phyloP scores from a whole-genome alignment of 2,329 filamentous ascomycete genomes.

The Aspergillus sp. region DNA sequence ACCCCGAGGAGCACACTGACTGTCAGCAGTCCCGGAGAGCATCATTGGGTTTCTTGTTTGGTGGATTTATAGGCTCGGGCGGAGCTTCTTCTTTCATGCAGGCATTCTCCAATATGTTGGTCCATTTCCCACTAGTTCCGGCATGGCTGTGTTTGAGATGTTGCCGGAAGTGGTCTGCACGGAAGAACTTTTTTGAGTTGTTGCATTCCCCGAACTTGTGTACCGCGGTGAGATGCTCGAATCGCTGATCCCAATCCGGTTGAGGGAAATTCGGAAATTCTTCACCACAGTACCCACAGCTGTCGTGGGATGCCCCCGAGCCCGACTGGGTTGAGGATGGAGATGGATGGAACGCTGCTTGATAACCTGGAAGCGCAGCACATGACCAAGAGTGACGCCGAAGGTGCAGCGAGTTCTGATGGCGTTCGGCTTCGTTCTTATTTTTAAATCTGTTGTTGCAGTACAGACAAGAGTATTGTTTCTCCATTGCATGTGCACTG shows the following conservation, averaged over 20 bases:
- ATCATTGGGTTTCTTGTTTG: slow-evolving; percentile 32
- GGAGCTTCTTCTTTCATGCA: slow-evolving; percentile 84
- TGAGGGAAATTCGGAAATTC: slow-evolving; percentile 76
- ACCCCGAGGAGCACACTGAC: background rate
- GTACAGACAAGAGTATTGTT: slow-evolving; percentile 91
- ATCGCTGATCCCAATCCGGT: slow-evolving; percentile 82
- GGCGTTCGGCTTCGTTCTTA: slow-evolving; percentile 95
- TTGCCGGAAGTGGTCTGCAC: slow-evolving; percentile 96
- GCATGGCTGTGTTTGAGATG: slow-evolving; percentile 97
- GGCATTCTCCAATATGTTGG: slow-evolving; percentile 93
- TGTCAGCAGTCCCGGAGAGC: slow-evolving; percentile 32
- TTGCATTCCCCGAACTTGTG: slow-evolving; percentile 99
- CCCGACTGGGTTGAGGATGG: slow-evolving; percentile 45
- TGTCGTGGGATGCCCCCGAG: slow-evolving; percentile 55
- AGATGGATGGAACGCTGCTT: slow-evolving; percentile 85
- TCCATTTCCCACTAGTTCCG: slow-evolving; percentile 97
- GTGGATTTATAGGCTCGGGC: slow-evolving; percentile 26
- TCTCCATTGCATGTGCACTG: slow-evolving; percentile 88
- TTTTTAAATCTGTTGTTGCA: slow-evolving; percentile 98
- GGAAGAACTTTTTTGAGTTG: slow-evolving; percentile 95
- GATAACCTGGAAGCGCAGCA: slow-evolving; percentile 72
- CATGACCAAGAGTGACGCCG: slow-evolving; percentile 96
- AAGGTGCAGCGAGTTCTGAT: slow-evolving; percentile 92
- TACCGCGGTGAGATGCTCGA: slow-evolving; percentile 82
- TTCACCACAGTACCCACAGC: slow-evolving; percentile 92